These are phyloP conservation scores for Firmiana major DNA, from an alignment of 345 rosid genomes.

Conservation along the genomic window DNA sequence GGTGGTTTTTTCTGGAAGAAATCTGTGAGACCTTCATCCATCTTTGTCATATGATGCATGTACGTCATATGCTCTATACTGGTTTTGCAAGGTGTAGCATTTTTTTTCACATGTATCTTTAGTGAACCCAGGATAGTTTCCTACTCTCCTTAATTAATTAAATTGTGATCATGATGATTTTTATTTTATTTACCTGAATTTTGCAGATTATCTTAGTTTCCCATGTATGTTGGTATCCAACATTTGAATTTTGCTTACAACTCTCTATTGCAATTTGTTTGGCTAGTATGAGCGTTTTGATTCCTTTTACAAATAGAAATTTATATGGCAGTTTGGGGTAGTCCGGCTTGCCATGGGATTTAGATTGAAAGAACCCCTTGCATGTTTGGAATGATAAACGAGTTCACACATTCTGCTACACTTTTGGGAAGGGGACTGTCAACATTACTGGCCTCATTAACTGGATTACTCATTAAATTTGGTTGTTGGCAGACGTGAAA, in stretches of 20 bases:
- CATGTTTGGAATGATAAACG: background rate
- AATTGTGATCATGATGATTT: background rate
- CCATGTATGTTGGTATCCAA: background rate
- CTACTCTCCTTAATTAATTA: background rate
- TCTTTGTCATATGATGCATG: background rate
- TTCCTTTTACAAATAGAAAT: background rate
- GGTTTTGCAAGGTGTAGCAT: background rate
- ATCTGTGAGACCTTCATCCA: background rate
- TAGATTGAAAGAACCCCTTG: background rate
- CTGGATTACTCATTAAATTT: background rate
- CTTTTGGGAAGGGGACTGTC: background rate
- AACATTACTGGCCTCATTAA: background rate
- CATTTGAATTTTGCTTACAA: background rate
- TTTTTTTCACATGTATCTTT: background rate
- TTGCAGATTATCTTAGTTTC: background rate
- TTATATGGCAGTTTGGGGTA: background rate
- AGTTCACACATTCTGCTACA: background rate
- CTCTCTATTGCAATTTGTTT: background rate
- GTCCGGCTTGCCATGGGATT: background rate
- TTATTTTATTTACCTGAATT: background rate
- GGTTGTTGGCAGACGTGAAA: constrained; percentile 72
- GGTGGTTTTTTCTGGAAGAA: background rate
- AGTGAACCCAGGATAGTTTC: too few relatives aligned
- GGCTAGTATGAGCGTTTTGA: background rate
- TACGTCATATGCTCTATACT: background rate